phyloP scores from a whole-genome alignment of 2,329 filamentous ascomycete genomes.

The Aspergillus terreus region DNA sequence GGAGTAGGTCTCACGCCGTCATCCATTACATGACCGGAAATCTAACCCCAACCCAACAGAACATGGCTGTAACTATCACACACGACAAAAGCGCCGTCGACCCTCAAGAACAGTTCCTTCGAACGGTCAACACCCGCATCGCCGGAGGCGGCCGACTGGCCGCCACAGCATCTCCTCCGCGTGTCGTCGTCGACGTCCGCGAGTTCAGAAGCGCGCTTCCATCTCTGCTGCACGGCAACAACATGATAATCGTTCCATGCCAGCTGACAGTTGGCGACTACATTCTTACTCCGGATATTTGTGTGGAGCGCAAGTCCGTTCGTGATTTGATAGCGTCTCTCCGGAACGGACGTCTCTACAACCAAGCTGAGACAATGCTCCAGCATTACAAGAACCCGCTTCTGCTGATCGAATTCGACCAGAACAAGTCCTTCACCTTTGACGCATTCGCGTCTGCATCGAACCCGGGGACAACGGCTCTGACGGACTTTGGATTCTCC shows the following conservation, averaged over 20 bases:
- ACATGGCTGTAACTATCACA: constrained; percentile 85
- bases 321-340: constrained; percentile 89
- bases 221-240: constrained; percentile 83
- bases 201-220: constrained; percentile 93
- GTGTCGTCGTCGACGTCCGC: constrained; percentile 90
- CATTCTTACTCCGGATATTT: constrained; percentile 84
- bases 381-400: constrained; percentile 85
- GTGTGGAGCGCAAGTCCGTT: constrained; percentile 90
- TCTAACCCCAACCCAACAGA: constrained; percentile 29
- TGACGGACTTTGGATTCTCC: constrained; percentile 53
- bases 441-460: constrained; percentile 56
- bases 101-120: constrained; percentile 85
- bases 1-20: constrained; percentile 48
- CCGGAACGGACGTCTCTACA: constrained; percentile 85
- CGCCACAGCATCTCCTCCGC: constrained; percentile 81
- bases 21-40: constrained; percentile 10
- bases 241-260: constrained; percentile 85
- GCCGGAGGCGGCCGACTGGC: constrained; percentile 82
- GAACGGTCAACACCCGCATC: constrained; percentile 94
- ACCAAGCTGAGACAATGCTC: constrained; percentile 90
- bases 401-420: constrained; percentile 95
- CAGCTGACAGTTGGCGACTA: constrained; percentile 97
- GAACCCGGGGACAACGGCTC: constrained; percentile 38
- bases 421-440: constrained; percentile 94
- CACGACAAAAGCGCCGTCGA: constrained; percentile 70